phyloP scores from a whole-genome alignment of 2,329 filamentous ascomycete species.

The Fusarium vanettenii region DNA sequence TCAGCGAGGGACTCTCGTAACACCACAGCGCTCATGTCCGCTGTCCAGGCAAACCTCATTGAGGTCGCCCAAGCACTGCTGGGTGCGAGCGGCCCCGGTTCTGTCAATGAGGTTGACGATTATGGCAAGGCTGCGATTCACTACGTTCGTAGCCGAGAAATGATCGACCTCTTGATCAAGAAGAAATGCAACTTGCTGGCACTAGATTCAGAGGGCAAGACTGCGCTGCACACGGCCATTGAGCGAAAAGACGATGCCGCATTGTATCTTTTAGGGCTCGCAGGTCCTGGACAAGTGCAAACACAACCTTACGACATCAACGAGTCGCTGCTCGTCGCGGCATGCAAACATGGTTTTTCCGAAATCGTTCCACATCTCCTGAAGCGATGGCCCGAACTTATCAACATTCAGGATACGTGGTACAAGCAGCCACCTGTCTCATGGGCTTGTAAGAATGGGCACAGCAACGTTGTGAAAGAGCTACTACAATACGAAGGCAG shows the following conservation, averaged over 20 bases:
- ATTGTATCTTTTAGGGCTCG: background rate
- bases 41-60: background rate
- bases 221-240: background rate
- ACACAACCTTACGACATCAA: background rate
- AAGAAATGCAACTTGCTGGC: background rate
- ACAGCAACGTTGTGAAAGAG: background rate
- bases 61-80: fast-evolving
- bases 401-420: fast-evolving
- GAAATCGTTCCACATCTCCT: background rate
- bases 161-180: fast-evolving
- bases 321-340: background rate
- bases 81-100: fast-evolving
- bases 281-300: background rate
- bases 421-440: fast-evolving
- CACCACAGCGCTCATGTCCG: background rate
- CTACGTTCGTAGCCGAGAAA: background rate
- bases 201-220: background rate
- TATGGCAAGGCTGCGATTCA: background rate
- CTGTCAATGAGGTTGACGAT: background rate
- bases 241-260: background rate
- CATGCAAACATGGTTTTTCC: background rate
- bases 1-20: background rate
- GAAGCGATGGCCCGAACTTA: fast-evolving
- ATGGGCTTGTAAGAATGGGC: fast-evolving
- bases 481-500: background rate